A percentile compares a stretch with the other conserved stretches of the same genome.
These are phyloP conservation scores for Fraxinus pennsylvanica DNA, from an alignment of 257 asterid genomes.

Conservation along the genomic window DNA sequence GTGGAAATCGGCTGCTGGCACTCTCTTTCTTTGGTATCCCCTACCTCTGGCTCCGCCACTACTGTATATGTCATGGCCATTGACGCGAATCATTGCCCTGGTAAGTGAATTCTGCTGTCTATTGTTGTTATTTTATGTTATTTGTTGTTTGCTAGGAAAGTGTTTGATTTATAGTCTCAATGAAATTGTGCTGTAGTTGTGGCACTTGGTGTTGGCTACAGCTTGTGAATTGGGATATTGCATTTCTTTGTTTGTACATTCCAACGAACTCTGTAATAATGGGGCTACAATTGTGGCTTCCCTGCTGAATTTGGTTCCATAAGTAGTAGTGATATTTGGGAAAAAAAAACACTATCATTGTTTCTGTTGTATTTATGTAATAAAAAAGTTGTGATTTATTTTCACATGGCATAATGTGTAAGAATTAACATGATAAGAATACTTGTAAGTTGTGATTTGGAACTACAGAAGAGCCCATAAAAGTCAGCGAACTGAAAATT, in stretches of 20 bases:
- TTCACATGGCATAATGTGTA: neutral
- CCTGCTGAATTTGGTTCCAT: neutral
- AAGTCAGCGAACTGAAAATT: neutral
- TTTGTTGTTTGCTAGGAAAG: constrained; percentile 1
- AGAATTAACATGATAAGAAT: neutral
- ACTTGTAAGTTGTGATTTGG: neutral
- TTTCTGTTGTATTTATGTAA: neutral
- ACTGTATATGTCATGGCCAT: constrained; percentile 56
- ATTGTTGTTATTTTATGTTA: neutral
- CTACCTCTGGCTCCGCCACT: constrained; percentile 50
- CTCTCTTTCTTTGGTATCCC: constrained; percentile 48
- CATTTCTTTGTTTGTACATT: neutral
- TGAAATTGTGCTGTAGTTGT: constrained; percentile 16
- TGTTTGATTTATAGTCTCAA: constrained; percentile 42
- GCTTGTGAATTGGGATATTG: neutral
- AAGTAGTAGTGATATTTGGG: neutral
- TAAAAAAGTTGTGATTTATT: neutral
- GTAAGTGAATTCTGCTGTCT: constrained; percentile 23
- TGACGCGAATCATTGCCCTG: constrained; percentile 86
- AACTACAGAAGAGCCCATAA: neutral
- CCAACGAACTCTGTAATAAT: neutral
- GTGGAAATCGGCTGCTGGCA: constrained; percentile 66
- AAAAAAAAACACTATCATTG: neutral
- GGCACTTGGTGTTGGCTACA: neutral
- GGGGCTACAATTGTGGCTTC: neutral